Evolutionary conservation across 2,329 filamentous ascomycete species (phyloP), one percentile per base, ranked within the genome.

Genomic region (Sphaerulina musiva): DNA sequence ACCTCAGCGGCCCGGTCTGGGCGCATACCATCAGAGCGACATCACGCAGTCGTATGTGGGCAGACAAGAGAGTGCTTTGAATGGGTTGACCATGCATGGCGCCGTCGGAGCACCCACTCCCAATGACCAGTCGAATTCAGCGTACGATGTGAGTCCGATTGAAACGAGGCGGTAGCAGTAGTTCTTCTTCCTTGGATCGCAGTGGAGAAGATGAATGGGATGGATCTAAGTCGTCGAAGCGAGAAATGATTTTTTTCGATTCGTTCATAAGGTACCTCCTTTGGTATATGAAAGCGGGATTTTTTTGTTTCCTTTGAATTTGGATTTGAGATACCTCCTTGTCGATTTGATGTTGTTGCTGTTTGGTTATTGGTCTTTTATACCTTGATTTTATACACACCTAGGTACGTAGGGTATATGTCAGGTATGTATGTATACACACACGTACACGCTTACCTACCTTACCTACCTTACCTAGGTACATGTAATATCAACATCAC

Each of bases 11-110:
- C 63, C 66, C 7, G 60, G 53, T 1, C 54, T 53, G 7, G 64
- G 64, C 1, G 51, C 66, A 1, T 74, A 57, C 36, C 64, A 68
- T 43, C 66, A 71, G 14, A 60, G 55, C 20, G 60, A 58, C 12
- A 55, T 62, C 3, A 75, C 73, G 23, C 70, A 71, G 3, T 72
- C 68, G 3, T 76, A 76, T 55, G 58, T 76, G 29, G 69, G 71
- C 2, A 63, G 74, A 41, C 74, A 77, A 62, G 66, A 70, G 56
- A 74, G 72, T 53, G 70, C 73, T 29, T 68, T 63, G 4, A 70
- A 73, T 53, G 70, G 74, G 26, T 44, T 74, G 48, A 76, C 73
- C 1, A 77, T 77, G 75, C 74, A 76, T 51, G 75, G 74, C 7
- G 65, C 62, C 2, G 41, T 34, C 41, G 53, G 46, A 38, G 34